Evolutionary conservation across 2,329 filamentous ascomycete species (phyloP).

Genomic region (Ascochyta viciae-villosae): DNA sequence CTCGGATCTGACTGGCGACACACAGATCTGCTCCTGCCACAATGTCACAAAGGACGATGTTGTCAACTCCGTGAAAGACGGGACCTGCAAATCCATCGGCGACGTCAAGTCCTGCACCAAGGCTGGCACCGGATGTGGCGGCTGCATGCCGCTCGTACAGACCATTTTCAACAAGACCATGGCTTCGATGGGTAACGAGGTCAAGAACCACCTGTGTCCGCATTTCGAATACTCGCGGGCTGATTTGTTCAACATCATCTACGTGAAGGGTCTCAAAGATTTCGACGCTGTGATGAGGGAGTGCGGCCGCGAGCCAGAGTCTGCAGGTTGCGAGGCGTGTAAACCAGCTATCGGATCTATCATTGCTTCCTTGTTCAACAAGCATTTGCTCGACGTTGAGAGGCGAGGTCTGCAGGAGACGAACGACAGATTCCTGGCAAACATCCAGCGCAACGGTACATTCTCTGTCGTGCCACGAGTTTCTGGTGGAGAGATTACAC

Average conservation of each 20-base stretch:
- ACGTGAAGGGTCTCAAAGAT: slow-evolving; percentile 77
- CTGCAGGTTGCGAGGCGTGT: slow-evolving; percentile 85
- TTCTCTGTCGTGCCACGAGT: slow-evolving; percentile 88
- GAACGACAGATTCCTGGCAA: slow-evolving; percentile 86
- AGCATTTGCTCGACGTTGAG: slow-evolving; percentile 76
- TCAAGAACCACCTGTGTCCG: slow-evolving; percentile 84
- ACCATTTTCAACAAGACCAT: slow-evolving; percentile 91
- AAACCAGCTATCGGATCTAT: slow-evolving; percentile 85
- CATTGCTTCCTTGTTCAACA: slow-evolving; percentile 81
- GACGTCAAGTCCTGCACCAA: slow-evolving; percentile 91
- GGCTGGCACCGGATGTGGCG: slow-evolving; percentile 87
- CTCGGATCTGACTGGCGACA: slow-evolving; percentile 82
- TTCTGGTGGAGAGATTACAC: slow-evolving; percentile 84
- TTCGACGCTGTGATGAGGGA: slow-evolving; percentile 80
- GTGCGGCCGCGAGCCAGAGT: slow-evolving; percentile 73
- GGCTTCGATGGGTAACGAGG: slow-evolving; percentile 82
- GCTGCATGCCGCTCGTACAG: slow-evolving; percentile 86
- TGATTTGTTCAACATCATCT: slow-evolving; percentile 89
- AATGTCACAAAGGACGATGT: slow-evolving; percentile 89
- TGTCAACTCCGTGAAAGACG: slow-evolving; percentile 74
- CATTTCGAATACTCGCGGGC: slow-evolving; percentile 85
- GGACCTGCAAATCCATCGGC: slow-evolving; percentile 79
- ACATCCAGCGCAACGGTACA: slow-evolving; percentile 90
- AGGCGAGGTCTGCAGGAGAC: slow-evolving; percentile 84
- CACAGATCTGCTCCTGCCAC: slow-evolving; percentile 91